Evolutionary conservation across 2,329 filamentous ascomycete species (phyloP).

Genomic region (Colletotrichum orchidophilum): DNA sequence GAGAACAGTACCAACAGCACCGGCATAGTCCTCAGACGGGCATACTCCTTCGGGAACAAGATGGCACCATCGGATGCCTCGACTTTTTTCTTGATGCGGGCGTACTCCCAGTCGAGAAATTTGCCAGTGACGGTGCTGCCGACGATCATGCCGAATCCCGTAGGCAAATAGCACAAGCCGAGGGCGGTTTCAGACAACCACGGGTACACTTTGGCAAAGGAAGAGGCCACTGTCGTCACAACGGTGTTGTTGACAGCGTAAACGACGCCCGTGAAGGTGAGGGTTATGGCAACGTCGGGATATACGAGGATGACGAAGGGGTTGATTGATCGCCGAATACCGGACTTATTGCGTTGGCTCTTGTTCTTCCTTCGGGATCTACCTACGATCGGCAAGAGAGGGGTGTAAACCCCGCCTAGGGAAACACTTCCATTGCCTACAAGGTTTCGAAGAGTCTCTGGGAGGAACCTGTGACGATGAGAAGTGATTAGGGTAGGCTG

Average conservation of each 20-base stretch:
- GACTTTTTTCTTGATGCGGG: conserved; percentile 34
- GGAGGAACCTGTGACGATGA: conserved; percentile 35
- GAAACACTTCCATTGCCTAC: conserved; percentile 41
- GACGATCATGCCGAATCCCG: conserved; percentile 42
- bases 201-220: conserved; percentile 37
- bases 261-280: conserved; percentile 44
- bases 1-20: conserved; percentile 38
- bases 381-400: conserved; percentile 35
- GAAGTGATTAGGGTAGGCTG: background rate
- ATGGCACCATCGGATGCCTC: background rate
- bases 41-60: conserved; percentile 41
- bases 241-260: conserved; percentile 47
- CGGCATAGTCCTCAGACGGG: conserved; percentile 40
- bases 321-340: conserved; percentile 33
- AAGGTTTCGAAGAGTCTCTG: conserved; percentile 43
- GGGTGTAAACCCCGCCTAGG: conserved; percentile 32
- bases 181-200: conserved; percentile 43
- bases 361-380: conserved; percentile 19
- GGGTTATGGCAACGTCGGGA: conserved; percentile 41
- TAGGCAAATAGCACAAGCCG: conserved; percentile 44
- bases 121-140: conserved; percentile 42
- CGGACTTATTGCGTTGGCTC: background rate
- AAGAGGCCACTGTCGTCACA: conserved; percentile 46
- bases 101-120: conserved; percentile 43
- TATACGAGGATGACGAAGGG: conserved; percentile 44